These are phyloP conservation scores for Mycotypha africana DNA, from an alignment of 371 early-diverging fungal species.

Conservation along the genomic window DNA sequence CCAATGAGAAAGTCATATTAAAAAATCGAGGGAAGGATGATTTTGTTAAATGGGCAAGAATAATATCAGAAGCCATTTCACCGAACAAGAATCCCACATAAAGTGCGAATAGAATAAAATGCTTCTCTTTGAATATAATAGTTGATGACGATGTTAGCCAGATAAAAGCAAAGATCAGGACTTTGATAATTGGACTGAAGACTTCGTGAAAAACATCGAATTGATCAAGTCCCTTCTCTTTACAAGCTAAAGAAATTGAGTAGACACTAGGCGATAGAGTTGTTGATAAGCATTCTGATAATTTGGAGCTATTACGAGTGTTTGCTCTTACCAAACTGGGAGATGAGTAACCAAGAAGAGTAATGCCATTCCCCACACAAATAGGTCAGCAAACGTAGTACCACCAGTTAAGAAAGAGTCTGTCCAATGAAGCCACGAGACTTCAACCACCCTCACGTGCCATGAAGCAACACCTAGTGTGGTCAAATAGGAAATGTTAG, in stretches of 20 bases:
- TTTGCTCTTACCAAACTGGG: conserved; percentile 41
- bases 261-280: conserved; percentile 7
- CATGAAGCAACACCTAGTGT: conserved; percentile 38
- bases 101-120: conserved; percentile 66
- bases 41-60: conserved; percentile 83
- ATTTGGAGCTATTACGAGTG: too few relatives aligned
- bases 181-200: too few relatives aligned
- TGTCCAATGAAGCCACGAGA: conserved; percentile 15
- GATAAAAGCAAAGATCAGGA: conserved; percentile 43
- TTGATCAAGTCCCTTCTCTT: conserved; percentile 15
- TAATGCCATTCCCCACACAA: conserved; percentile 28
- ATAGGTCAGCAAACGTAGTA: conserved; percentile 32
- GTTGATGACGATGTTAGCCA: conserved; percentile 70
- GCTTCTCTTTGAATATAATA: conserved; percentile 49
- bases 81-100: conserved; percentile 81
- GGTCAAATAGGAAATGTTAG: too few relatives aligned
- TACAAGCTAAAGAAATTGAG: conserved; percentile 27
- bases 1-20: conserved; percentile 6
- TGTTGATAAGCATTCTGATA: not conserved
- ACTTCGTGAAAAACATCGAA: too few relatives aligned
- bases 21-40: conserved; percentile 69
- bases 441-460: conserved; percentile 27
- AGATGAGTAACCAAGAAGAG: conserved; percentile 35
- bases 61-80: conserved; percentile 85
- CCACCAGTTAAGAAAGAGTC: conserved; percentile 16